Percentiles rank a stretch among this genome's conserved stretches.
These are phyloP conservation scores for Leucocoprinus birnbaumii DNA, from an alignment of 768 basidiomycete species.

Conservation along the genomic window DNA sequence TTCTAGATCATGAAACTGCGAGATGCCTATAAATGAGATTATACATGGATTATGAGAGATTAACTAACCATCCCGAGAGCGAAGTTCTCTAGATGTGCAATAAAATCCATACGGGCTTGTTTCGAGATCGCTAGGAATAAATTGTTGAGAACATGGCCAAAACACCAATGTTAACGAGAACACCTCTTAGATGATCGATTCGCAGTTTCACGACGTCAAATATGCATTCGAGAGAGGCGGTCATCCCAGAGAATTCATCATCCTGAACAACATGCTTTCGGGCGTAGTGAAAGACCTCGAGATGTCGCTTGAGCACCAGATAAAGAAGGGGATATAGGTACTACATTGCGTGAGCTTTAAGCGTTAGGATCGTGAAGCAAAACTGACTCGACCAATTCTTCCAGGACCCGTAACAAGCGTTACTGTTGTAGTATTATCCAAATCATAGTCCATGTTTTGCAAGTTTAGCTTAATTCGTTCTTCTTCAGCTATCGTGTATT, in stretches of 20 bases:
- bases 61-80: conserved; percentile 33
- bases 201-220: conserved; percentile 28
- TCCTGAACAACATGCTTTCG: conserved; percentile 33
- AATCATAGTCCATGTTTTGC: conserved; percentile 14
- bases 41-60: too few species aligned
- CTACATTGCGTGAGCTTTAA: conserved; percentile 4
- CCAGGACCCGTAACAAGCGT: conserved; percentile 14
- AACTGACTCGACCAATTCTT: conserved; percentile 19
- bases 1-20: neutral
- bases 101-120: conserved; percentile 31
- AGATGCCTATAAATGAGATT: too few species aligned
- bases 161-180: neutral
- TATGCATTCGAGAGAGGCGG: conserved; percentile 28
- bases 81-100: conserved; percentile 31
- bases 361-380: neutral
- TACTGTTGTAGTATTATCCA: conserved; percentile 17
- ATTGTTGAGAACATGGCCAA: neutral
- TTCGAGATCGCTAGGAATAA: conserved; percentile 30
- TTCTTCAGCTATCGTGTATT: conserved; percentile 10
- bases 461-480: conserved; percentile 16
- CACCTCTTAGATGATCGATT: conserved; percentile 31
- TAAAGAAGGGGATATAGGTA: conserved; percentile 20
- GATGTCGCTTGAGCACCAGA: conserved; percentile 17
- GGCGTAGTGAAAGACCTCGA: conserved; percentile 22
- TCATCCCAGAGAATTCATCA: conserved; percentile 27